Percentiles rank a stretch among this genome's conserved stretches.
phyloP scores from a whole-genome alignment of 176 grass and related monocot species.

The Secale cereale region DNA sequence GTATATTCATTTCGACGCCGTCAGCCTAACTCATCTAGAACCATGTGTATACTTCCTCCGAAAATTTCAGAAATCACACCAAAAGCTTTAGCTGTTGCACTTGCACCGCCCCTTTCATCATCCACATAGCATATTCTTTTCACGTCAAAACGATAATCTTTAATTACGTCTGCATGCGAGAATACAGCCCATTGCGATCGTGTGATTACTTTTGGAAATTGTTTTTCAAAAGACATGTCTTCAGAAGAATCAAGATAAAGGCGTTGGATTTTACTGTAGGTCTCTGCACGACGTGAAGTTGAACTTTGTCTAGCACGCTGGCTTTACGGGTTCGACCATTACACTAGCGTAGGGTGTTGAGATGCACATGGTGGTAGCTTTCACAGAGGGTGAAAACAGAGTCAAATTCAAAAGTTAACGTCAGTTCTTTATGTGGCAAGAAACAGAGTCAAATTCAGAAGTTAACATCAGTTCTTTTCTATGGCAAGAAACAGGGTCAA shows the following conservation, averaged over 20 bases:
- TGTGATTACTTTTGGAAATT: background rate
- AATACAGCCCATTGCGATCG: background rate
- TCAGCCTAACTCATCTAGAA: background rate
- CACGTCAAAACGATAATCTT: background rate
- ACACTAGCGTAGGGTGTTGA: slow-evolving; percentile 16
- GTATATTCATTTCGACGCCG: background rate
- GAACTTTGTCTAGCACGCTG: background rate
- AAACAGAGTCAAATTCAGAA: no score
- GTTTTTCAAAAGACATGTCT: background rate
- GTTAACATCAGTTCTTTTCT: no score
- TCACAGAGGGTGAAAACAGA: background rate
- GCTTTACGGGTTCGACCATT: slow-evolving; percentile 16
- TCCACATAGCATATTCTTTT: background rate
- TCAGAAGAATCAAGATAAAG: slow-evolving; percentile 2
- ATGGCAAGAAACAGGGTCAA: background rate
- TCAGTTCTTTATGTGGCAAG: background rate
- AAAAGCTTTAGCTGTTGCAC: background rate
- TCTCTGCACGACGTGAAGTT: background rate
- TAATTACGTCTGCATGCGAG: no score
- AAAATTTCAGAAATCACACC: background rate
- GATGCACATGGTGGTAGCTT: background rate
- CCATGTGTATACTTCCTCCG: background rate
- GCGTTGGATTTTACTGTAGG: background rate
- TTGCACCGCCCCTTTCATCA: background rate
- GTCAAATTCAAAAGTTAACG: background rate